These are phyloP conservation scores for Colletotrichum sp. DNA, from an alignment of 2,329 filamentous ascomycete genomes.

Conservation along the genomic window DNA sequence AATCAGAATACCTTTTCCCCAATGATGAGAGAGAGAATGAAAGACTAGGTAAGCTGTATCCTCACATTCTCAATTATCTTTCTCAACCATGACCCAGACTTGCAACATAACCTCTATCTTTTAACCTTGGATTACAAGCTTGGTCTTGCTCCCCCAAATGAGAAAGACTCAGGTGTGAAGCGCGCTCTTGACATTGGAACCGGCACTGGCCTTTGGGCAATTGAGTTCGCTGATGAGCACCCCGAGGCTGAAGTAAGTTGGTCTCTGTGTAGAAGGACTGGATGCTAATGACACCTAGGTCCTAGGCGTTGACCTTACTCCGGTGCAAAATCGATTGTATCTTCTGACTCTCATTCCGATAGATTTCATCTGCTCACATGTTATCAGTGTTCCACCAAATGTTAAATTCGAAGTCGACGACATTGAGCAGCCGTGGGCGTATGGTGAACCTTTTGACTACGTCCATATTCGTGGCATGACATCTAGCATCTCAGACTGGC, in stretches of 20 bases:
- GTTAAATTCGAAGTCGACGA: constrained; percentile 19
- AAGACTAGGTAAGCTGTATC: constrained; percentile 18
- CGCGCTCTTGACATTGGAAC: constrained; percentile 21
- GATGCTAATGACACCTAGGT: constrained; percentile 5
- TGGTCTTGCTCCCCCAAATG: constrained; percentile 26
- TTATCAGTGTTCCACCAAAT: constrained; percentile 30
- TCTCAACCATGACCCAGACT: constrained; percentile 24
- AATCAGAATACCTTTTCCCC: constrained; percentile 27
- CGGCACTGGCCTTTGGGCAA: constrained; percentile 12
- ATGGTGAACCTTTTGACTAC: constrained; percentile 31
- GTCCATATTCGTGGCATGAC: constrained; percentile 37
- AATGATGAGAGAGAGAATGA: constrained; percentile 32
- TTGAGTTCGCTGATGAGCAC: constrained; percentile 26
- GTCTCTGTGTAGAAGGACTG: not conserved
- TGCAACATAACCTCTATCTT: constrained; percentile 39
- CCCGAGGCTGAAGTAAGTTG: constrained; percentile 24
- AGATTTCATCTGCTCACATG: not conserved
- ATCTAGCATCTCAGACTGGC: constrained; percentile 29
- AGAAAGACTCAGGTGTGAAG: constrained; percentile 13
- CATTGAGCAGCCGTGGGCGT: constrained; percentile 28
- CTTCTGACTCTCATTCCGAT: not conserved
- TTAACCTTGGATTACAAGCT: constrained; percentile 36
- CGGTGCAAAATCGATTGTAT: constrained; percentile 35
- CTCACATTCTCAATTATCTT: not conserved
- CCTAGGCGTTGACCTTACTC: constrained; percentile 34